These are phyloP conservation scores for Ustilago loliicola DNA, from an alignment of 1,284 basidiomycete species.

Conservation along the genomic window DNA sequence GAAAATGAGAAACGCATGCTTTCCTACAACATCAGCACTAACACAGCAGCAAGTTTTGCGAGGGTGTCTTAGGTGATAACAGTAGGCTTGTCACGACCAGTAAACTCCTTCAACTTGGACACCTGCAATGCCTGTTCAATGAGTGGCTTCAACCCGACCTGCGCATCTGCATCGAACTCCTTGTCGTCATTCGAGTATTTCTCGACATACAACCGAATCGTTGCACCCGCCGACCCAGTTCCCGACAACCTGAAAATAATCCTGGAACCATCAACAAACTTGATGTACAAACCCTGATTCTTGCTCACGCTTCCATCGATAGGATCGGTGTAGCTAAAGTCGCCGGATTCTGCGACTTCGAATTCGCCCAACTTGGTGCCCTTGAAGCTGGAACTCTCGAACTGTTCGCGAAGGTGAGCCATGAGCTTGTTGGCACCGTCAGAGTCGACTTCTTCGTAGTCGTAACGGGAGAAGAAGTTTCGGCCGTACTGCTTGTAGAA, in stretches of 20 bases:
- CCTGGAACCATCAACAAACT: conserved; percentile 89
- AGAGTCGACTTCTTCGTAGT: conserved; percentile 97
- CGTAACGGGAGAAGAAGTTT: conserved; percentile 95
- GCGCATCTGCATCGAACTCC: conserved; percentile 83
- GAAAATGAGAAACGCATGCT: not conserved
- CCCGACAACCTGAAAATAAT: conserved; percentile 96
- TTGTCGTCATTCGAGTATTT: conserved; percentile 86
- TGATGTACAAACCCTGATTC: conserved; percentile 95
- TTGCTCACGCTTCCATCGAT: conserved; percentile 92
- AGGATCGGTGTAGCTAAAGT: conserved; percentile 97
- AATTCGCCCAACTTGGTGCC: conserved; percentile 76
- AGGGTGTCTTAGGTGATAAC: conserved; percentile 81
- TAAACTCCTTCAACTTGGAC: conserved; percentile 87
- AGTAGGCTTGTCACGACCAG: conserved; percentile 89
- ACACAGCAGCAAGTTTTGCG: not conserved
- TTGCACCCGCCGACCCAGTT: conserved; percentile 94
- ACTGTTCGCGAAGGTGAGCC: conserved; percentile 80
- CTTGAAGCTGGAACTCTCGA: conserved; percentile 75
- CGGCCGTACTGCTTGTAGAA: conserved; percentile 95
- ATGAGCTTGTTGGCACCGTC: conserved; percentile 90
- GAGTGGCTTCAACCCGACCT: conserved; percentile 90
- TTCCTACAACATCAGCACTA: too few species aligned
- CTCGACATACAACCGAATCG: conserved; percentile 74
- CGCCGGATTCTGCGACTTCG: conserved; percentile 82
- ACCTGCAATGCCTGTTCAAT: conserved; percentile 90